phyloP scores from a whole-genome alignment of 192 early-diverging fungal genomes.

The Mortierella hygrophila region DNA sequence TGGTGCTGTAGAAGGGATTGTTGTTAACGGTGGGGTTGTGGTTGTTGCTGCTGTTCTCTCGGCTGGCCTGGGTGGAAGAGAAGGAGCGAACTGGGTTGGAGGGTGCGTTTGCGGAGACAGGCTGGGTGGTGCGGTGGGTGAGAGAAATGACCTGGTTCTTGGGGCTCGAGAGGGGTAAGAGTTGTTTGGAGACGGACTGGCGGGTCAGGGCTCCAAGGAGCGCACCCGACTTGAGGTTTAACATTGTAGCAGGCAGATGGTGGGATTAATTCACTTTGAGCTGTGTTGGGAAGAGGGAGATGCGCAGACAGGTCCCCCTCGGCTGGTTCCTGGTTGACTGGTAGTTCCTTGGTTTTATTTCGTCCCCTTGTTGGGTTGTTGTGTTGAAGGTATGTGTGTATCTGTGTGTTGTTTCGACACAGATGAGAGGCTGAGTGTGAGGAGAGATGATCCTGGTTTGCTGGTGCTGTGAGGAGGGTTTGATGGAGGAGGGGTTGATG shows the following conservation, averaged over 20 bases:
- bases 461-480: too few relatives aligned
- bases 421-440: too few relatives aligned
- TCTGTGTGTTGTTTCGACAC: too few relatives aligned
- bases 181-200: conserved; percentile 39
- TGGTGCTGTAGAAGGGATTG: conserved; percentile 9
- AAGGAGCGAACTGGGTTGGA: conserved; percentile 48
- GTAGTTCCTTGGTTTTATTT: too few relatives aligned
- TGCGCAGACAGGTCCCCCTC: too few relatives aligned
- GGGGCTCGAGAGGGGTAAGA: conserved; percentile 37
- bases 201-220: conserved; percentile 42
- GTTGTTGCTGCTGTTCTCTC: conserved; percentile 44
- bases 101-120: conserved; percentile 25
- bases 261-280: neutral
- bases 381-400: too few relatives aligned
- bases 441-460: too few relatives aligned
- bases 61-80: conserved; percentile 44
- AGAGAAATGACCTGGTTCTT: conserved; percentile 45
- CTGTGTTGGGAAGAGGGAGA: too few relatives aligned
- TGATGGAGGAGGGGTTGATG: too few relatives aligned
- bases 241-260: neutral
- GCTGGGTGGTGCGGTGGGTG: conserved; percentile 38
- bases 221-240: conserved; percentile 39
- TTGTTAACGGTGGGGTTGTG: conserved; percentile 13
- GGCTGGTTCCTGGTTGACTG: too few relatives aligned
- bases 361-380: too few relatives aligned